These are phyloP conservation scores for Xanthoceras sorbifolium DNA, from an alignment of 345 rosid species.

Conservation along the genomic window DNA sequence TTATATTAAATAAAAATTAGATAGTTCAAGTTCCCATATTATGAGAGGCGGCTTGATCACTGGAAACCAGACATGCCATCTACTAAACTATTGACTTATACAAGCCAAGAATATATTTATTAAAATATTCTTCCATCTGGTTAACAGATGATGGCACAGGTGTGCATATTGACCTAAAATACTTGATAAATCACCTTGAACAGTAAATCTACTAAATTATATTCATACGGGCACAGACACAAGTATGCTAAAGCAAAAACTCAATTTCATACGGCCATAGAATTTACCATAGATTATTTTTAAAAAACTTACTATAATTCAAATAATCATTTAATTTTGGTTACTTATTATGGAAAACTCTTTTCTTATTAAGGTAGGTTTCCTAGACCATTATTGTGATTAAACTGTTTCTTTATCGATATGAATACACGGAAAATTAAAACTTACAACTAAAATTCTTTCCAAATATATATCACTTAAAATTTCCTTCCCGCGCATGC, in stretches of 20 bases:
- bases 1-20: background rate
- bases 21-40: background rate
- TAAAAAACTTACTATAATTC: too few species aligned
- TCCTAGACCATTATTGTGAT: background rate
- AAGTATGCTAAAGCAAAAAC: background rate
- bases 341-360: background rate
- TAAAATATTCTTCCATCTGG: background rate
- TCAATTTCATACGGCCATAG: background rate
- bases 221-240: background rate
- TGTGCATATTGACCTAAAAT: background rate
- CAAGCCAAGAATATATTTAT: background rate
- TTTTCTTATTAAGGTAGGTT: background rate
- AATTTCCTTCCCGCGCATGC: background rate
- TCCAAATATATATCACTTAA: background rate
- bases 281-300: too few species aligned
- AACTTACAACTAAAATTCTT: background rate
- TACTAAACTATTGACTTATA: background rate
- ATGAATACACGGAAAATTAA: background rate
- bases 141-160: background rate
- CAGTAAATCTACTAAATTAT: background rate
- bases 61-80: background rate
- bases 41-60: background rate
- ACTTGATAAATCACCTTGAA: background rate
- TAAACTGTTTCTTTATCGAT: background rate
- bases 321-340: too few species aligned